Conservation (phyloP, 148 eudicot species). For the Tetragonia tetragonoides region DNA sequence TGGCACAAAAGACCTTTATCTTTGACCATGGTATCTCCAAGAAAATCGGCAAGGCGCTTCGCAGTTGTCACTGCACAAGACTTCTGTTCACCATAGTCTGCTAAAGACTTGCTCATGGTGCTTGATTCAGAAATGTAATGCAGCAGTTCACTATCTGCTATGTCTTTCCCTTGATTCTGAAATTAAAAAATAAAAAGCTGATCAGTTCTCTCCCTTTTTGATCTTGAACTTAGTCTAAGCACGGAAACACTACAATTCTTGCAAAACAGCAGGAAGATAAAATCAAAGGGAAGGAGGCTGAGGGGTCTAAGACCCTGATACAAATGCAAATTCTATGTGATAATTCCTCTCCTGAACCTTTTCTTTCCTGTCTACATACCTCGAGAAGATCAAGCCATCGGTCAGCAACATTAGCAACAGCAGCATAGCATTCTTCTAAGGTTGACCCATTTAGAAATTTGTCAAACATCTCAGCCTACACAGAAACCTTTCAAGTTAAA, state of each 20-base stretch:
- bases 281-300: too few relatives aligned
- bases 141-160: conserved; percentile 93
- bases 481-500: conserved; percentile 12
- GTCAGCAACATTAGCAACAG: conserved; percentile 92
- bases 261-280: background rate
- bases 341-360: background rate
- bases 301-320: background rate
- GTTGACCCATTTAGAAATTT: conserved; percentile 93
- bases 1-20: conserved; percentile 96
- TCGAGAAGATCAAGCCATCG: conserved; percentile 99
- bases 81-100: conserved; percentile 92
- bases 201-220: background rate
- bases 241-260: background rate
- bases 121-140: conserved; percentile 97
- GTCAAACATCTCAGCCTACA: conserved; percentile 98
- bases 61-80: conserved; percentile 99
- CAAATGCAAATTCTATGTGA: background rate
- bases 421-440: conserved; percentile 88
- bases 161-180: conserved; percentile 90
- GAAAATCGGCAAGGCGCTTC: conserved; percentile 90
- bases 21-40: conserved; percentile 98
- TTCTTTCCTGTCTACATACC: conserved; percentile 49
- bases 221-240: background rate
- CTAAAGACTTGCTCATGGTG: conserved; percentile 99
- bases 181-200: conserved; percentile 22